Percentiles rank a stretch among this genome's conserved stretches.
Evolutionary conservation across 176 grass and related monocot species (phyloP).

Genomic region (Elaeis guineensis): DNA sequence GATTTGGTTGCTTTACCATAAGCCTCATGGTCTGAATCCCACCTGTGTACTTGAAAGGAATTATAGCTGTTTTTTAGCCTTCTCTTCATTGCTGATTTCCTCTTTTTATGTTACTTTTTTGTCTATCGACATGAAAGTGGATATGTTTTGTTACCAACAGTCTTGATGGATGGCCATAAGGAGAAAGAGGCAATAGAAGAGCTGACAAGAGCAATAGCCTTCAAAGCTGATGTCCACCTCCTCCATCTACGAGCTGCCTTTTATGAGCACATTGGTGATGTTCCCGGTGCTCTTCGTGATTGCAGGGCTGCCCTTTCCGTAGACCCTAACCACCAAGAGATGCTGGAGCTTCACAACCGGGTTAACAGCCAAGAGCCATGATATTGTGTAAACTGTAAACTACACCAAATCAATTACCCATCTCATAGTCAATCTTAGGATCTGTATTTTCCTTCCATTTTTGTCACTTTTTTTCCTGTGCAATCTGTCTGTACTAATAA

Average conservation of each 20-base stretch:
- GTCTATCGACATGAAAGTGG: background rate
- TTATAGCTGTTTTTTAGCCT: too few species aligned
- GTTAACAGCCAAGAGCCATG: slow-evolving; percentile 97
- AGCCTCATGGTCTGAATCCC: too few species aligned
- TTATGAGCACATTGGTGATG: slow-evolving; percentile 73
- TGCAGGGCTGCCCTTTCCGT: slow-evolving; percentile 82
- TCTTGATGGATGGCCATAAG: slow-evolving; percentile 98
- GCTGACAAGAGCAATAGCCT: slow-evolving; percentile 80
- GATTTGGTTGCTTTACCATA: too few species aligned
- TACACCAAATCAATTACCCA: background rate
- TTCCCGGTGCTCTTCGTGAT: slow-evolving; percentile 69
- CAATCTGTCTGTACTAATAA: background rate
- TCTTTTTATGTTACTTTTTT: slow-evolving; percentile 4
- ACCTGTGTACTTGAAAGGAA: too few species aligned
- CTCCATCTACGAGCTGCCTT: slow-evolving; percentile 91
- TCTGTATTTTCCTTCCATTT: background rate
- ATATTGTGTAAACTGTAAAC: background rate
- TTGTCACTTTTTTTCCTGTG: background rate
- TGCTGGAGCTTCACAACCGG: slow-evolving; percentile 94
- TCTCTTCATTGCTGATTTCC: slow-evolving; percentile 9
- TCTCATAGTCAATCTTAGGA: background rate
- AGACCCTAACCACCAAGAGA: slow-evolving; percentile 98
- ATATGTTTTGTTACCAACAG: slow-evolving; percentile 29
- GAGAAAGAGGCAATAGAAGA: slow-evolving; percentile 90
- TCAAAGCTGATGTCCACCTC: slow-evolving; percentile 91